Base-by-base conservation (phyloP, 768 basidiomycete genomes). In the Holtermanniella nyarrowii region DNA sequence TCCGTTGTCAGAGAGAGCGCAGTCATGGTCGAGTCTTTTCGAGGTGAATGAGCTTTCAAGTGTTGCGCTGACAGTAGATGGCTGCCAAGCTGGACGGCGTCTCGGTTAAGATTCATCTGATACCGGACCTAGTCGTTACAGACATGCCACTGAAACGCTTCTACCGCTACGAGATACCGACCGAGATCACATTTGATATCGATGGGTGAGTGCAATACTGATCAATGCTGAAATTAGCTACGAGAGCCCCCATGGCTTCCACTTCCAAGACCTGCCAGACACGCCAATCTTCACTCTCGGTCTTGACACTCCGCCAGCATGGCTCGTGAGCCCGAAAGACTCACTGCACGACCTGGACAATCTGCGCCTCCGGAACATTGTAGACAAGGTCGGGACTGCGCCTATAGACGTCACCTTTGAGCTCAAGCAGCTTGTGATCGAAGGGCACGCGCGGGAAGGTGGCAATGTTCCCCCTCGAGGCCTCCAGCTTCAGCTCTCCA, bases 331-430 rank as follows among this genome's bases (percentile, higher is more conserved):
- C 11, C 95, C 93, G 0, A 80, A 82, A 12, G 82, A 88, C 63
- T 85, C 91, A 0, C 75, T 83, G 1, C 87, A 95, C 59, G 93
- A 99, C 68, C 79, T 97, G 23, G 93, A 99, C 74, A 99, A 99
- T 69, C 84, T 99, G 52, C 86, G 90, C 42, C 79, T 97, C 5
- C 79, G 85, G 41, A 85, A 86, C 0, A 73, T 85, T 43, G 49
- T 53, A 18, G 47, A 21, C n/a, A 40, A 39, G 7, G 41, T 44
- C 23, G 27, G 42, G 12, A 23, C 31, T 13, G 39, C 59, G 1
- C 62, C 69, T 7, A 50, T 70, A 13, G 59, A 69, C 41, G 57
- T 71, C 24, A 52, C 53, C 11, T 95, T 90, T 74, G 82, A 82
- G 46, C 82, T 97, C 4, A 89, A 96, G 61, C 85, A 88, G 58